Evolutionary conservation across 768 basidiomycete species (phyloP).

Genomic region (Podaxis sp.): DNA sequence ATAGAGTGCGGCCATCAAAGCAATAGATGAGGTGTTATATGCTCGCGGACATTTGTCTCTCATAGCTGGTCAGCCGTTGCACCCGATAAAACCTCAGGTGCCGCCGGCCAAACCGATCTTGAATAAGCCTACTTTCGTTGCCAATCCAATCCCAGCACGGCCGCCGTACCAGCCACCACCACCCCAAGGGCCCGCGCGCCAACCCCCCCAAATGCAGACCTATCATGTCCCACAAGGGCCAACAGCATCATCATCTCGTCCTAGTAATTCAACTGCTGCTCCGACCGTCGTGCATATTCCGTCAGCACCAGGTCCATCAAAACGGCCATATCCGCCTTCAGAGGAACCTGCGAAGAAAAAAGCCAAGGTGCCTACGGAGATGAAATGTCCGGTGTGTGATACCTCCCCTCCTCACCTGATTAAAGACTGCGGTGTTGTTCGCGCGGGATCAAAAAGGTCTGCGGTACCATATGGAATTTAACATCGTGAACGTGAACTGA

Average conservation of each 20-base stretch:
- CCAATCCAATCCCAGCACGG: neutral
- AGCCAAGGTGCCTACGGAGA: conserved; percentile 25
- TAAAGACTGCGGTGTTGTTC: conserved; percentile 56
- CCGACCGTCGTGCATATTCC: neutral
- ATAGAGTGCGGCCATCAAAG: conserved; percentile 63
- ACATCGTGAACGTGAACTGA: neutral
- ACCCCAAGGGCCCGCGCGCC: too few relatives aligned
- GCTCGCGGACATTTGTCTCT: conserved; percentile 55
- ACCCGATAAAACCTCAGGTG: conserved; percentile 42
- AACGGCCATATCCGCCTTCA: conserved; percentile 31
- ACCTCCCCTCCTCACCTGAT: conserved; percentile 41
- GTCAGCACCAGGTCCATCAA: conserved; percentile 26
- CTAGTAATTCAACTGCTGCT: neutral
- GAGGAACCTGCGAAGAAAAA: conserved; percentile 37
- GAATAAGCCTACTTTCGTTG: conserved; percentile 15
- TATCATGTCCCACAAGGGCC: neutral
- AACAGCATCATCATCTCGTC: neutral
- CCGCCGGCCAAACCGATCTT: conserved; percentile 14
- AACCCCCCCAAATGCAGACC: neutral
- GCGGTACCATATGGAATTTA: neutral
- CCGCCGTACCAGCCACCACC: neutral
- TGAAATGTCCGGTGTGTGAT: conserved; percentile 50
- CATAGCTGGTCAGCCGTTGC: conserved; percentile 64
- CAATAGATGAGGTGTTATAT: conserved; percentile 66
- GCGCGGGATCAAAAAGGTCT: conserved; percentile 55